Evolutionary conservation across 1,284 basidiomycete species (phyloP).

Genomic region (Pascua sp.): DNA sequence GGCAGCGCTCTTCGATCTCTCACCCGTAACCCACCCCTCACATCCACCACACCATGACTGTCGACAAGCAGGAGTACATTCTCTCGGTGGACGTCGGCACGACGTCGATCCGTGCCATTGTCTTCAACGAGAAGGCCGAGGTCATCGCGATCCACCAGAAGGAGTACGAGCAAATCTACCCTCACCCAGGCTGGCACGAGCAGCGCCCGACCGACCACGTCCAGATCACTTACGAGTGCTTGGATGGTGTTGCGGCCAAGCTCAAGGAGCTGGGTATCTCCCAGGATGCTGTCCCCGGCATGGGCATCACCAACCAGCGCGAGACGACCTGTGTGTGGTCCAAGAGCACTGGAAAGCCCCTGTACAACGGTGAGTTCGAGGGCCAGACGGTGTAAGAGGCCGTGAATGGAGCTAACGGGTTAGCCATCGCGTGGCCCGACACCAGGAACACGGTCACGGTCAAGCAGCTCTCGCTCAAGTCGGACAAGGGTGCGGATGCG

Average conservation of each 20-base stretch:
- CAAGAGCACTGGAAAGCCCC: constrained; percentile 77
- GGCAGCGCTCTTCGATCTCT: no score
- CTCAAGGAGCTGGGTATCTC: constrained; percentile 69
- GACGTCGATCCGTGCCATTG: constrained; percentile 82
- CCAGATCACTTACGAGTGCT: constrained; percentile 70
- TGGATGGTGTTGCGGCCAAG: constrained; percentile 66
- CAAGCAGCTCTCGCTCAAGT: constrained; percentile 11
- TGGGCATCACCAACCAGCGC: constrained; percentile 89
- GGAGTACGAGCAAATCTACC: constrained; percentile 88
- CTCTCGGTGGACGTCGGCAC: constrained; percentile 14
- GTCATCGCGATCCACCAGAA: constrained; percentile 81
- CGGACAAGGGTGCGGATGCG: constrained; percentile 6
- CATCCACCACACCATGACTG: constrained; percentile 3
- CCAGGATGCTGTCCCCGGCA: constrained; percentile 78
- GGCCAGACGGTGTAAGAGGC: not conserved
- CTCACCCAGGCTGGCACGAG: constrained; percentile 91
- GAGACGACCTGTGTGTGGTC: constrained; percentile 97
- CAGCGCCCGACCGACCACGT: constrained; percentile 86
- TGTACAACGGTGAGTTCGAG: constrained; percentile 57
- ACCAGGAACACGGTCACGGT: constrained; percentile 58
- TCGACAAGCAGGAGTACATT: constrained; percentile 8
- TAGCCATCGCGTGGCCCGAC: constrained; percentile 94
- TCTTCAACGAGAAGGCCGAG: constrained; percentile 84
- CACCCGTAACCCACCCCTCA: no score
- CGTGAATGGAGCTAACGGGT: not conserved